Evolutionary conservation across 2,329 filamentous ascomycete species (phyloP), one percentile per base, ranked within the genome.

Genomic region (Ophiocordyceps camponoti-leonardi): DNA sequence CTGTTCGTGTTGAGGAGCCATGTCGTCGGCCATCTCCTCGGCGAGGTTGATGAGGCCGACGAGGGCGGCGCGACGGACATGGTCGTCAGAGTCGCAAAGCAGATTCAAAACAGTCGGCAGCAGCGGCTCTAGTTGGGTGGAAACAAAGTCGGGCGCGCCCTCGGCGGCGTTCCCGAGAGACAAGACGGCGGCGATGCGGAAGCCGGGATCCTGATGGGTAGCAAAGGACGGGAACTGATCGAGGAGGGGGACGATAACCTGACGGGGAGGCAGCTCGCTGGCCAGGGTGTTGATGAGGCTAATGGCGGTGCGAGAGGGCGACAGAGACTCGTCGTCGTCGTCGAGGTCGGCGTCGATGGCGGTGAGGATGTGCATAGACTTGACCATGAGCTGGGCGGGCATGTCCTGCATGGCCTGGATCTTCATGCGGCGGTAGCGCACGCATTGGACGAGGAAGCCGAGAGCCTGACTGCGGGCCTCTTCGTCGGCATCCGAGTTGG

Each of bases 141-240:
- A 86, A 58, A 96, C 87, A 65, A 96, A 98, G 63, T 98, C 92
- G 16, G 92, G 92, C 28, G 92, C 90, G 54, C 92, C 92, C 69
- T 96, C 92, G 45, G 94, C 90, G 54, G 86, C 90, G 69, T 90
- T 93, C 48, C 90, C 90, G 6, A 98, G 75, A 43, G 90, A 83
- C 50, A 96, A 73, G 58, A 96, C 92, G 64, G 85, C 88, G 46
- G 90, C 88, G 64, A 90, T 84, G 49, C 90, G 81, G 67, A 83
- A 83, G 54, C 86, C 80, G 33, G 87, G 75, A 57, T 93, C 75
- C 48, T 73, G 65, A 58, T 78, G 81, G 54, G 75, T 75, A 53
- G 90, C 86, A 59, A 92, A 95, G 53, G 77, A 75, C 35, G 86
- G 81, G 53, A 96, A 82, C 45, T 85, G 79, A 54, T 94, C 83